phyloP scores from a whole-genome alignment of 129 eudicot genomes.

The Heracleum sosnowskyi region DNA sequence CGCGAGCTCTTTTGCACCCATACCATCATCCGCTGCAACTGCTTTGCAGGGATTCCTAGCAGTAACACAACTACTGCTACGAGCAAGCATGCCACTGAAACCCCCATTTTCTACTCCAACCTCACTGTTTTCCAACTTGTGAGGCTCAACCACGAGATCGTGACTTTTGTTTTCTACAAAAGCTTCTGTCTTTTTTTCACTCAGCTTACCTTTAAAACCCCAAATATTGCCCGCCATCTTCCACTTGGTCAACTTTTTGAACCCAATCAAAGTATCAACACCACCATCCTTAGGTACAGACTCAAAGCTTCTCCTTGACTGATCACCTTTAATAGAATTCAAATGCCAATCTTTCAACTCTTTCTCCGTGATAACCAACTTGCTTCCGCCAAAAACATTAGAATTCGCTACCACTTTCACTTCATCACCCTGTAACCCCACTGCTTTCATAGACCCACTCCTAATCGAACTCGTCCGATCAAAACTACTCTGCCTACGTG shows the following conservation, averaged over 20 bases:
- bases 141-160: conserved; percentile 9
- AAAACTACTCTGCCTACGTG: conserved; percentile 52
- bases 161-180: conserved; percentile 14
- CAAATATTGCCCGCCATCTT: conserved; percentile 46
- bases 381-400: conserved; percentile 32
- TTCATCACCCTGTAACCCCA: conserved; percentile 38
- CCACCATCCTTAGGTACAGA: conserved; percentile 21
- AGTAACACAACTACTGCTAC: conserved; percentile 47
- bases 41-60: conserved; percentile 27
- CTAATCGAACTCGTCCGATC: conserved; percentile 58
- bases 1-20: conserved; percentile 32
- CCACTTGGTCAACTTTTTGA: conserved; percentile 58
- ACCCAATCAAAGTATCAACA: conserved; percentile 23
- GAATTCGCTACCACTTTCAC: conserved; percentile 22
- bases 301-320: conserved; percentile 27
- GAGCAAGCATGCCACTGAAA: conserved; percentile 32
- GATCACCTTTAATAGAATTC: conserved; percentile 40
- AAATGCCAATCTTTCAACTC: conserved; percentile 77
- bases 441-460: conserved; percentile 39
- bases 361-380: conserved; percentile 72
- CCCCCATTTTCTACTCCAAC: conserved; percentile 20
- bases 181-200: conserved; percentile 27
- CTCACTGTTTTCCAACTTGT: conserved; percentile 25
- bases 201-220: conserved; percentile 36
- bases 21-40: conserved; percentile 18